phyloP scores from a whole-genome alignment of 1,284 basidiomycete species.

The Pterulicium gracile region DNA sequence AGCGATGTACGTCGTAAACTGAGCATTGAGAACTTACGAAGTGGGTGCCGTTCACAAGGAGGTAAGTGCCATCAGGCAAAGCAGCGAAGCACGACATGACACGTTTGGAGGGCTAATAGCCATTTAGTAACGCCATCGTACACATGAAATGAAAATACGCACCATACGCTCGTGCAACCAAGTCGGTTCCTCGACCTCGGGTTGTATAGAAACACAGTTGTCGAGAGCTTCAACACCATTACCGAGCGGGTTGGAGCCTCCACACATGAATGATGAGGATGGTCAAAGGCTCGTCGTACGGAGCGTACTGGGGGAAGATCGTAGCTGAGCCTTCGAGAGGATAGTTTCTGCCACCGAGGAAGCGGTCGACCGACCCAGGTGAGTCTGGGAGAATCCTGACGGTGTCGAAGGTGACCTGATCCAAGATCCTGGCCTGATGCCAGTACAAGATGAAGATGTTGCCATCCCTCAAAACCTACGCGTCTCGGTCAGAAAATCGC shows the following conservation, averaged over 20 bases:
- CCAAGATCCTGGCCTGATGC: slow-evolving; percentile 69
- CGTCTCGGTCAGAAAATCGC: neutral
- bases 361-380: slow-evolving; percentile 66
- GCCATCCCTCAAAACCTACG: neutral
- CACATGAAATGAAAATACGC: too few species aligned
- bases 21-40: too few species aligned
- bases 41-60: slow-evolving; percentile 59
- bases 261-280: slow-evolving; percentile 69
- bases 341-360: slow-evolving; percentile 49
- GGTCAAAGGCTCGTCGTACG: slow-evolving; percentile 60
- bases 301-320: slow-evolving; percentile 55
- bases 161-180: slow-evolving; percentile 73
- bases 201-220: slow-evolving; percentile 57
- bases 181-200: slow-evolving; percentile 43
- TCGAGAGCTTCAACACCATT: slow-evolving; percentile 48
- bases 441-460: slow-evolving; percentile 48
- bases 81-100: slow-evolving; percentile 68
- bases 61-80: slow-evolving; percentile 62
- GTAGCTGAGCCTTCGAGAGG: slow-evolving; percentile 65
- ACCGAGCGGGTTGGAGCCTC: slow-evolving; percentile 56
- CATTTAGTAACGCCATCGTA: too few species aligned
- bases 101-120: slow-evolving; percentile 52
- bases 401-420: slow-evolving; percentile 54
- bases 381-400: slow-evolving; percentile 52
- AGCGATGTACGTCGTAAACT: too few species aligned